Evolutionary conservation across 441 rosid genomes (phyloP).

Genomic region (Metrosideros polymorpha): DNA sequence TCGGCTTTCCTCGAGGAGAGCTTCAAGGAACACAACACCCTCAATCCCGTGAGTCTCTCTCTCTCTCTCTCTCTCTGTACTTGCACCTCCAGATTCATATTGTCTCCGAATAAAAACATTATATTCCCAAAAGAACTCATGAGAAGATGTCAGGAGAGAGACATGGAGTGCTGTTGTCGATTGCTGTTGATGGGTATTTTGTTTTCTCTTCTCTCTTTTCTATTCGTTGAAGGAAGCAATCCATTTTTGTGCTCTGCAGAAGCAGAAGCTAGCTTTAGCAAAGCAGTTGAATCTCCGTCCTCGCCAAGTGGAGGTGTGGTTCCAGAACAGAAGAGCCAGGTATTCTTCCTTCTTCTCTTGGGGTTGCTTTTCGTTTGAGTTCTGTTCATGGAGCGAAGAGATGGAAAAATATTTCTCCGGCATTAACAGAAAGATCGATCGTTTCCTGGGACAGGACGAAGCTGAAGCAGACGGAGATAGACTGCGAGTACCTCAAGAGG

Average conservation of each 20-base stretch:
- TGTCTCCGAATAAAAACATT: background rate
- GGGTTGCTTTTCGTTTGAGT: background rate
- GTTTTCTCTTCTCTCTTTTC: background rate
- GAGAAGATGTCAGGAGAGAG: background rate
- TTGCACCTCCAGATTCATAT: background rate
- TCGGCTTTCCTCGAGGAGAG: slow-evolving; percentile 93
- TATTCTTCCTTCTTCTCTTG: background rate
- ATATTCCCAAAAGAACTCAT: too few species aligned
- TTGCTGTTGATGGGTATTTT: background rate
- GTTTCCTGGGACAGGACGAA: slow-evolving; percentile 53
- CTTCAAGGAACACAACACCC: slow-evolving; percentile 87
- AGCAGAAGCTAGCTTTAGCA: slow-evolving; percentile 81
- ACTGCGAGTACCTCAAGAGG: slow-evolving; percentile 88
- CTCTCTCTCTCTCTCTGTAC: slow-evolving; percentile 1
- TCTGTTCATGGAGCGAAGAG: background rate
- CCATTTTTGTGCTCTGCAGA: slow-evolving; percentile 25
- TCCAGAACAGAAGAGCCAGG: slow-evolving; percentile 96
- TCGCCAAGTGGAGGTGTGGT: slow-evolving; percentile 98
- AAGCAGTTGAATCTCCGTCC: slow-evolving; percentile 92
- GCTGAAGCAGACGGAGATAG: slow-evolving; percentile 93
- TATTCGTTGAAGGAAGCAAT: background rate
- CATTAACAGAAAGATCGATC: background rate
- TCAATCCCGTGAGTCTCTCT: slow-evolving; percentile 67
- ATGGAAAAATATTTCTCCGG: background rate
- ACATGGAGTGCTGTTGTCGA: too few species aligned